These are phyloP conservation scores for Solanum chacoense DNA, from an alignment of 305 asterid species.

Conservation along the genomic window DNA sequence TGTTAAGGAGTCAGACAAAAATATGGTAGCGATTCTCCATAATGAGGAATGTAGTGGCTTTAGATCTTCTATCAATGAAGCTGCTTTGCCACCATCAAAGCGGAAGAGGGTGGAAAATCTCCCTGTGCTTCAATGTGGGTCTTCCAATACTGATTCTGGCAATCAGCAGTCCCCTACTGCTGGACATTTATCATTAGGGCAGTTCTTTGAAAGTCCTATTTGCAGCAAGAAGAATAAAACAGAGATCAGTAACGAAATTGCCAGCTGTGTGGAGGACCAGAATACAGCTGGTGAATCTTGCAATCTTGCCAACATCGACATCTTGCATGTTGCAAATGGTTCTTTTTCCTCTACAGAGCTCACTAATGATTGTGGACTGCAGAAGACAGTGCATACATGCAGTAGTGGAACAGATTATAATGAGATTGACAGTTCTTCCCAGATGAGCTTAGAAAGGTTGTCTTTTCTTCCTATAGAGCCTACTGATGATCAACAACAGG, in stretches of 20 bases:
- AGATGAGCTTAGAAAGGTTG: constrained; percentile 15
- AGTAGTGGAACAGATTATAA: constrained; percentile 6
- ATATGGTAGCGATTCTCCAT: constrained; percentile 7
- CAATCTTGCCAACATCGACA: constrained; percentile 12
- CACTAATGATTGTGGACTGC: constrained; percentile 14
- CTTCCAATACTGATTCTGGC: constrained; percentile 12
- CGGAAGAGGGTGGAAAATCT: constrained; percentile 25
- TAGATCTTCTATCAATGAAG: constrained; percentile 15
- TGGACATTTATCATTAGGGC: constrained; percentile 1
- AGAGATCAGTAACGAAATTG: constrained; percentile 7
- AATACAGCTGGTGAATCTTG: constrained; percentile 11
- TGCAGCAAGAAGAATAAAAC: neutral
- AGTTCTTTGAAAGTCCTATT: constrained; percentile 11
- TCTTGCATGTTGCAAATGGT: constrained; percentile 12
- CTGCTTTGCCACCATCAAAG: constrained; percentile 22
- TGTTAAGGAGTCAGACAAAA: constrained; percentile 11
- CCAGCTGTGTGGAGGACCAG: constrained; percentile 9
- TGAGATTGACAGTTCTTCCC: constrained; percentile 9
- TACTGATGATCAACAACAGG: constrained; percentile 12
- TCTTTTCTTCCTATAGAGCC: constrained; percentile 15
- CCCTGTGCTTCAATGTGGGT: constrained; percentile 13
- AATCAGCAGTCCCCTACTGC: constrained; percentile 5
- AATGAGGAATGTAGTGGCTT: constrained; percentile 10
- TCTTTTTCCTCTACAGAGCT: constrained; percentile 19
- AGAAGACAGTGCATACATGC: constrained; percentile 12